Base-by-base conservation (phyloP, 805 yeast genomes). In the Huiozyma sinensis region DNA sequence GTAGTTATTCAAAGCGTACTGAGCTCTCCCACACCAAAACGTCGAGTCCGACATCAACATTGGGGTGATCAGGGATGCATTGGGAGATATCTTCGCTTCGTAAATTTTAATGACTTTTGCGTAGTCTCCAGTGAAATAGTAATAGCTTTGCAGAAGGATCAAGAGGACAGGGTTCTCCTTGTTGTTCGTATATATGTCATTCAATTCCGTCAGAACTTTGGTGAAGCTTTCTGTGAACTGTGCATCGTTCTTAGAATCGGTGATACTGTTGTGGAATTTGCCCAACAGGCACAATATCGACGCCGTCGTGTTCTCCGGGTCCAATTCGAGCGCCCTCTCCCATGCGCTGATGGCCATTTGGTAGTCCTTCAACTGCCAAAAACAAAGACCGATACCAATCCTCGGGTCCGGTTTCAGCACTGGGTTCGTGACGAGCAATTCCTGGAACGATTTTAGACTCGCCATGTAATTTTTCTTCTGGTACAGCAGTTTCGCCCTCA, bases 351-450 rank as follows among this genome's bases (percentile, higher is more conserved):
- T 57, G 0, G 98, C 97, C 68, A 86, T 74, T 42, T 73, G 74
- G 50, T 76, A 75, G 60, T 86, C 95, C 42, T 82, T 82, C 48
- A 92, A 67, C 47, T 76, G 76, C 97, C 97, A 92, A 59, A 81
- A 90, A 63, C 97, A 89, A 50, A 92, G 67, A 33, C 98, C 99
- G 48, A 90, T 77, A 29, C 97, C 99, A 47, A 92, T 74, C 63
- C 99, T 73, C 13, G 97, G 94, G 65, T 90, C 97, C 5, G 97
- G 97, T 52, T 75, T 75, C 52, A 83, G 66, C 33, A 82, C 60
- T 2, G 97, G 97, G 49, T 87, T 81, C 41, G 80, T 69, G 32
- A 81, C 72, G 50, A 92, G 69, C 6, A 84, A 80, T 50, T 82
- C 83, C 68, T 92, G 99, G 64, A 85, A 92, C 31, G 84, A 61